These are phyloP conservation scores for Sporothrix variecibatus DNA, from an alignment of 2,329 filamentous ascomycete species.

Conservation along the genomic window DNA sequence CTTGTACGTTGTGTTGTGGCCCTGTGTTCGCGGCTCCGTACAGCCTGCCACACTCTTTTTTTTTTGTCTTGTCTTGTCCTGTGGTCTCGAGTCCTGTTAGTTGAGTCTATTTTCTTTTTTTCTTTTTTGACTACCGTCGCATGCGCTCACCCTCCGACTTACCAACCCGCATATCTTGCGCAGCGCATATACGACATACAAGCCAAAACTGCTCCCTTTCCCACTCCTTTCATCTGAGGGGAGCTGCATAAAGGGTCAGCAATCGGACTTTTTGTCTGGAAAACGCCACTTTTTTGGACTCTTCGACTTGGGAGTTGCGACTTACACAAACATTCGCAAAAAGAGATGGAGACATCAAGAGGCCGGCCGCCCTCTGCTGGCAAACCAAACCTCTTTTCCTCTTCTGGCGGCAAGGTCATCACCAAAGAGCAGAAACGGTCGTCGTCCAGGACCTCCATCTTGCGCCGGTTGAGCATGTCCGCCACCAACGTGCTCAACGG, in stretches of 20 bases:
- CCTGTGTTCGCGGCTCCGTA: background rate
- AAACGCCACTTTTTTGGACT: background rate
- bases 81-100: background rate
- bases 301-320: background rate
- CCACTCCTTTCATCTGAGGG: background rate
- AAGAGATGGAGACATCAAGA: background rate
- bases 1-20: background rate
- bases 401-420: background rate
- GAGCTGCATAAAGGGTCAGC: background rate
- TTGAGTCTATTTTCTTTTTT: background rate
- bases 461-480: slow-evolving; percentile 13
- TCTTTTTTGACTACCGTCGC: background rate
- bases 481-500: slow-evolving; percentile 2
- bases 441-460: background rate
- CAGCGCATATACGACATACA: background rate
- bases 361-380: slow-evolving; percentile 4
- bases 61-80: background rate
- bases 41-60: background rate
- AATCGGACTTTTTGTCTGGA: background rate
- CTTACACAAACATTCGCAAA: background rate
- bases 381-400: background rate
- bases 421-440: slow-evolving; percentile 19
- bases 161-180: background rate
- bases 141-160: background rate
- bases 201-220: background rate